These are phyloP conservation scores for Globisporangium irregulare DNA, from an alignment of 352 stramenopile species.

Conservation along the genomic window DNA sequence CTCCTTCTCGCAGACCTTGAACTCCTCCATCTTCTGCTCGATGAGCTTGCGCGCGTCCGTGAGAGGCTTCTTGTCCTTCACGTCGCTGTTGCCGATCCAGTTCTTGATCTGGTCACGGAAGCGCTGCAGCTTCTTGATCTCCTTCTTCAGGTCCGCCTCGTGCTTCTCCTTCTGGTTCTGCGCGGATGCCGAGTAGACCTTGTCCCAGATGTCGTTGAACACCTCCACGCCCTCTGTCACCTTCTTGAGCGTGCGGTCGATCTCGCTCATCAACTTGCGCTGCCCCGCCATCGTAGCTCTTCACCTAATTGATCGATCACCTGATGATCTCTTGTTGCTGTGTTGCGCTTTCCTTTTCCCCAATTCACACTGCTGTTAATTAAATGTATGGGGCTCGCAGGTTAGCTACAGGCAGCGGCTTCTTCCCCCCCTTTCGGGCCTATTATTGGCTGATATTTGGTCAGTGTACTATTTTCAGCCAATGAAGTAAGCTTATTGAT, in stretches of 20 bases:
- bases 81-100: constrained; percentile 96
- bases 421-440: neutral
- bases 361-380: neutral
- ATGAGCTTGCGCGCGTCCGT: constrained; percentile 91
- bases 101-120: constrained; percentile 99
- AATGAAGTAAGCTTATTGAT: neutral
- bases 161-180: constrained; percentile 99
- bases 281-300: constrained; percentile 63
- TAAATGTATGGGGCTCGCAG: neutral
- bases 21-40: constrained; percentile 99
- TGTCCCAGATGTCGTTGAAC: constrained; percentile 99
- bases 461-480: neutral
- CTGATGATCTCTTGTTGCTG: neutral
- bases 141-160: constrained; percentile 99
- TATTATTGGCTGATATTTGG: constrained; percentile 5
- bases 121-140: constrained; percentile 99
- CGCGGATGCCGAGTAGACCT: constrained; percentile 95
- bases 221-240: constrained; percentile 98
- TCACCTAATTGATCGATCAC: neutral
- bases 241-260: constrained; percentile 99
- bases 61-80: constrained; percentile 96
- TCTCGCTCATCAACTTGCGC: constrained; percentile 92
- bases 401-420: constrained; percentile 2
- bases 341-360: constrained; percentile 1
- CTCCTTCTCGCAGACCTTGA: constrained; percentile 99